Conservation (phyloP, 2,329 filamentous ascomycete species). For the Didymosphaeria variabile region DNA sequence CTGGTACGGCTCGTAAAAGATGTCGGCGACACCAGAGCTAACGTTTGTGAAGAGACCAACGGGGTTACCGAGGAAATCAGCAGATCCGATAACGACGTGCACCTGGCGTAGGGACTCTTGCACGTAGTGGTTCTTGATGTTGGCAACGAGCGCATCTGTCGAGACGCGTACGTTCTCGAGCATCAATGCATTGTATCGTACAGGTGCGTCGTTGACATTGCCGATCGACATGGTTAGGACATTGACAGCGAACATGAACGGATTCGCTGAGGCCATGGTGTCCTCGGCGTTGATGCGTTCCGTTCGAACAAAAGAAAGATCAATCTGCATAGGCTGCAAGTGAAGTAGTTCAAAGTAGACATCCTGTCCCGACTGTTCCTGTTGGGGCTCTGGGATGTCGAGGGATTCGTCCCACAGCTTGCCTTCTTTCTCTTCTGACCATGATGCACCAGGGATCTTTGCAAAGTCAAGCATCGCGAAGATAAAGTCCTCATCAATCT, state of each 20-base stretch:
- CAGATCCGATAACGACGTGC: slow-evolving; percentile 95
- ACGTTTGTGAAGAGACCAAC: slow-evolving; percentile 98
- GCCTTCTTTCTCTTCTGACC: slow-evolving; percentile 83
- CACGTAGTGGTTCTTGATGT: slow-evolving; percentile 92
- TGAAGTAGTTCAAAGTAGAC: slow-evolving; percentile 98
- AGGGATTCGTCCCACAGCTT: slow-evolving; percentile 88
- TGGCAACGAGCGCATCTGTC: slow-evolving; percentile 81
- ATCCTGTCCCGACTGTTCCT: slow-evolving; percentile 85
- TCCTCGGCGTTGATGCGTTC: slow-evolving; percentile 97
- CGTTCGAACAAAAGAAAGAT: slow-evolving; percentile 95
- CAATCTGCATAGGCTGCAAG: slow-evolving; percentile 97
- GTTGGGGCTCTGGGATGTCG: slow-evolving; percentile 89
- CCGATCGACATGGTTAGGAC: slow-evolving; percentile 99
- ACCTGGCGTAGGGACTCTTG: slow-evolving; percentile 96
- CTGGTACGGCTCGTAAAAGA: slow-evolving; percentile 99
- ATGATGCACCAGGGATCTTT: slow-evolving; percentile 89
- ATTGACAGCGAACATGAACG: slow-evolving; percentile 98
- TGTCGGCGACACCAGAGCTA: slow-evolving; percentile 94
- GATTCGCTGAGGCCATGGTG: slow-evolving; percentile 85
- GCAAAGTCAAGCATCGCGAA: slow-evolving; percentile 95
- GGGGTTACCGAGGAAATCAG: slow-evolving; percentile 96
- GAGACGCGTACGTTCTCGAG: slow-evolving; percentile 95
- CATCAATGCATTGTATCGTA: slow-evolving; percentile 91
- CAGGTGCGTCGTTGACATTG: slow-evolving; percentile 97
- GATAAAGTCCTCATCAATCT: slow-evolving; percentile 98